A percentile compares a stretch with the other conserved stretches of the same genome.
These are phyloP conservation scores for Aspergillus candidus DNA, from an alignment of 2,329 filamentous ascomycete genomes.

Conservation along the genomic window DNA sequence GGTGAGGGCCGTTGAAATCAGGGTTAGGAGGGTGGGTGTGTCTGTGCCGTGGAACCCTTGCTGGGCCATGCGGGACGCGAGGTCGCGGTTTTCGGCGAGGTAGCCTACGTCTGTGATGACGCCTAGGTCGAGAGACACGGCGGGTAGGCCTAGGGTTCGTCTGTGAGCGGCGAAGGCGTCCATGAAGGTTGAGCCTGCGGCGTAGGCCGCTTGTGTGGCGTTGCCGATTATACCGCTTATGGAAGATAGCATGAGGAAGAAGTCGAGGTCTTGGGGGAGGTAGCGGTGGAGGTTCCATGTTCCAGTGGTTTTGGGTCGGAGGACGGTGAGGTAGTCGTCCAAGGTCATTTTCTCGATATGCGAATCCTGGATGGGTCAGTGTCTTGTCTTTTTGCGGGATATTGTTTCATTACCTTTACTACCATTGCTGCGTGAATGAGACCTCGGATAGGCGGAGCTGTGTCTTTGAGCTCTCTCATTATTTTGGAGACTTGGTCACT, in stretches of 20 bases:
- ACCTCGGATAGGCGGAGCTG: conserved; percentile 18
- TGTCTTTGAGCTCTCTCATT: conserved; percentile 5
- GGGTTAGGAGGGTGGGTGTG: conserved; percentile 11
- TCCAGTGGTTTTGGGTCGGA: conserved; percentile 29
- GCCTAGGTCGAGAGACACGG: conserved; percentile 26
- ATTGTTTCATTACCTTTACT: conserved; percentile 12
- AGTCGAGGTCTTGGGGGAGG: conserved; percentile 26
- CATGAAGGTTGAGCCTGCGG: conserved; percentile 32
- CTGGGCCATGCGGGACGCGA: conserved; percentile 16
- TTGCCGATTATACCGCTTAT: conserved; percentile 41
- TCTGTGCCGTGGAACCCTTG: conserved; percentile 21
- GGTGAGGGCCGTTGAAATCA: conserved; percentile 17
- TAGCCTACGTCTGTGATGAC: conserved; percentile 24
- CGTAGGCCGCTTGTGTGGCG: conserved; percentile 40
- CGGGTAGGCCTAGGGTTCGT: conserved; percentile 17
- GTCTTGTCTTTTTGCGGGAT: no score
- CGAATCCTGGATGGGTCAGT: conserved; percentile 13
- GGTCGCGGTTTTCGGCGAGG: conserved; percentile 12
- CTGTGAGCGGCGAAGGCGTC: conserved; percentile 29
- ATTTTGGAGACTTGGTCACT: conserved; percentile 23
- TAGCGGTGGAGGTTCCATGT: conserved; percentile 25
- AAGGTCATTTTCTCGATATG: conserved; percentile 33
- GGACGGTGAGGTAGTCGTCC: conserved; percentile 25
- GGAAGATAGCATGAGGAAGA: conserved; percentile 38
- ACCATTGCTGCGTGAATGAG: conserved; percentile 26